Percentiles rank a stretch among this genome's conserved stretches.
Conservation (phyloP, 495 filamentous ascomycete genomes). For the Tuber umbilicatum region DNA sequence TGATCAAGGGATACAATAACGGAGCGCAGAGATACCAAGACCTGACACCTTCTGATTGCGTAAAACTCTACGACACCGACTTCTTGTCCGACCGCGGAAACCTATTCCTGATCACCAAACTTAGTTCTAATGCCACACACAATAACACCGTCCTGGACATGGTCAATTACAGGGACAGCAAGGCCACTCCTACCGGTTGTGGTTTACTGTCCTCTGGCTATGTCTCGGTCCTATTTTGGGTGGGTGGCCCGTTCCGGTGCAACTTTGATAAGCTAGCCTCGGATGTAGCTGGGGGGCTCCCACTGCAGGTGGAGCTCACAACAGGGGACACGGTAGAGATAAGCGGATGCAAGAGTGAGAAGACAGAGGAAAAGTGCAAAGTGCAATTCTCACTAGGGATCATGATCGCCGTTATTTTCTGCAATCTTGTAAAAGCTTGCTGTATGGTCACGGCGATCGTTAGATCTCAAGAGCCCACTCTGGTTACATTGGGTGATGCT, state of each 20-base stretch:
- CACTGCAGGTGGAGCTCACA: no score
- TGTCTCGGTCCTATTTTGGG: no score
- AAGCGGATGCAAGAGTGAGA: not conserved
- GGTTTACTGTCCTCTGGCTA: no score
- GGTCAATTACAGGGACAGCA: no score
- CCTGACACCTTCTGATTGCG: not conserved
- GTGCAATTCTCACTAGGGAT: constrained; percentile 46
- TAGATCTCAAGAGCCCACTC: constrained; percentile 25
- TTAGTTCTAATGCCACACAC: no score
- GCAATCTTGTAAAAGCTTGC: constrained; percentile 45
- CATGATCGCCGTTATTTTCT: constrained; percentile 44
- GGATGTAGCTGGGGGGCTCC: no score
- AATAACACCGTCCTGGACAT: not conserved
- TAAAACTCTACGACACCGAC: not conserved
- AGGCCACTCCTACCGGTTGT: no score
- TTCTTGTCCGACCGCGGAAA: not conserved
- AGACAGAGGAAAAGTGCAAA: constrained; percentile 42
- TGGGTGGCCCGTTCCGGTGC: no score
- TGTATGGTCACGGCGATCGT: constrained; percentile 37
- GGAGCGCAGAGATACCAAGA: not conserved
- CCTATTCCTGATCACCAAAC: not conserved
- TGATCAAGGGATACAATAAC: not conserved
- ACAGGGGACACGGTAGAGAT: not conserved
- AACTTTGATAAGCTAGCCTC: not conserved
- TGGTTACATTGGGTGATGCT: constrained; percentile 29